Evolutionary conservation across 305 asterid species (phyloP), one percentile per base, ranked within the genome.

Genomic region (Rubia occidens): DNA sequence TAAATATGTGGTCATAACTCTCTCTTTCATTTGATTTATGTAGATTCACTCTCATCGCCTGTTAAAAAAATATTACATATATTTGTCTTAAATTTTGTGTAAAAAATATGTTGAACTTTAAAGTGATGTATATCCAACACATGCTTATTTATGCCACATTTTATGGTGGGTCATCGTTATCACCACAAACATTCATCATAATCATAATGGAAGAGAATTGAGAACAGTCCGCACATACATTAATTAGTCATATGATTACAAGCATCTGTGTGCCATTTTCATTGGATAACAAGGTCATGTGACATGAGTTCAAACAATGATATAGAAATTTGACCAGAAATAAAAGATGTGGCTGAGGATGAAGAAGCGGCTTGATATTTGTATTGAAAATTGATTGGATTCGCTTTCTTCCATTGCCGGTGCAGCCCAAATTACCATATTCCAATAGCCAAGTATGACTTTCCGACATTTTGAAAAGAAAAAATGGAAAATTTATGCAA

Each of bases 291-390:
- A 51, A 17, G 58, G 58, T 51, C 56, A 51, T 51, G 56, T 51
- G 56, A 51, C n/a, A 20, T 17, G 21, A 51, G 58, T 21, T 17
- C 5, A 3, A 21, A 56, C 37, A 21, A 56, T 18, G 32, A 56
- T 56, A 9, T 14, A 65, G 35, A 20, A 45, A 21, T 59, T 59
- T 14, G 64, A 73, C 3, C 7, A 3, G 0, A 39, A 60, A 70
- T 4, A 15, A 64, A 71, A 60, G n/a, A 60, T 74, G 78, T 78
- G 81, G 81, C 64, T 37, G 73, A 60, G 76, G 64, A 74, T 51
- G 56, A 77, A 73, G 60, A 40, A 17, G 69, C 78, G 75, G 79
- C 62, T 51, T 6, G 62, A 67, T 49, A 67, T 67, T 51, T 67
- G 3, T 3, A 8, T 37, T 15, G 17, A 67, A 17, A 49, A 11